phyloP scores from a whole-genome alignment of 139 green algal genomes.

The Tetradesmus lagerheimii region DNA sequence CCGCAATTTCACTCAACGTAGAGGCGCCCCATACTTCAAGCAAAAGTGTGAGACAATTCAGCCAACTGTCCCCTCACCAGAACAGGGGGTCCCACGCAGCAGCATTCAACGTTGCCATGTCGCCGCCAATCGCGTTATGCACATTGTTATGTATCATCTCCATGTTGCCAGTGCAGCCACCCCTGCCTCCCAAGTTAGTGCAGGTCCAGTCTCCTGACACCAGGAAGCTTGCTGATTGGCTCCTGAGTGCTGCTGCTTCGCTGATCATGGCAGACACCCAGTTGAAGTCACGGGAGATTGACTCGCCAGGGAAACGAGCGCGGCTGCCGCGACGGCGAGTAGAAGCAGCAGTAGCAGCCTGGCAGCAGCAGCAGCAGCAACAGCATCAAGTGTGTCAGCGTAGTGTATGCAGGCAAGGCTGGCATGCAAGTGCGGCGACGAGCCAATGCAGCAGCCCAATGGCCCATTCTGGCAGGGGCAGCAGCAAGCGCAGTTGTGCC shows the following conservation, averaged over 20 bases:
- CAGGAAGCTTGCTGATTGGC: not conserved
- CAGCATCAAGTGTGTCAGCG: not conserved
- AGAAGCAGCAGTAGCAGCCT: not conserved
- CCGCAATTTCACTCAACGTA: no score
- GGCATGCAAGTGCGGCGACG: not conserved
- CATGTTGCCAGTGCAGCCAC: conserved; percentile 26
- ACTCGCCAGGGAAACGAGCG: not conserved
- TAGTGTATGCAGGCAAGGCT: not conserved
- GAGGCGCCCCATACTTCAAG: not conserved
- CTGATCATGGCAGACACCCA: not conserved
- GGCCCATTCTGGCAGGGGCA: no score
- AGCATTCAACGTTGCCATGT: conserved; percentile 1
- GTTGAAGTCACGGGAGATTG: not conserved
- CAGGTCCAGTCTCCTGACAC: not conserved
- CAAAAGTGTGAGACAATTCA: not conserved
- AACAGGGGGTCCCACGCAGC: conserved; percentile 22
- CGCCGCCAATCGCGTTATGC: conserved; percentile 19
- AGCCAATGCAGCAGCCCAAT: not conserved
- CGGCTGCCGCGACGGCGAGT: not conserved
- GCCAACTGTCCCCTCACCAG: not conserved
- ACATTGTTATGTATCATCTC: conserved; percentile 36
- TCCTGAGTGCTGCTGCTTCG: not conserved
- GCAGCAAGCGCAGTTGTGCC: no score
- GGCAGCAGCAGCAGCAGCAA: not conserved
- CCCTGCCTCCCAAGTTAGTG: not conserved